Percentiles rank a stretch among this genome's conserved stretches.
Conservation (phyloP, 202 grass and related monocot species). For the Setaria italica region DNA sequence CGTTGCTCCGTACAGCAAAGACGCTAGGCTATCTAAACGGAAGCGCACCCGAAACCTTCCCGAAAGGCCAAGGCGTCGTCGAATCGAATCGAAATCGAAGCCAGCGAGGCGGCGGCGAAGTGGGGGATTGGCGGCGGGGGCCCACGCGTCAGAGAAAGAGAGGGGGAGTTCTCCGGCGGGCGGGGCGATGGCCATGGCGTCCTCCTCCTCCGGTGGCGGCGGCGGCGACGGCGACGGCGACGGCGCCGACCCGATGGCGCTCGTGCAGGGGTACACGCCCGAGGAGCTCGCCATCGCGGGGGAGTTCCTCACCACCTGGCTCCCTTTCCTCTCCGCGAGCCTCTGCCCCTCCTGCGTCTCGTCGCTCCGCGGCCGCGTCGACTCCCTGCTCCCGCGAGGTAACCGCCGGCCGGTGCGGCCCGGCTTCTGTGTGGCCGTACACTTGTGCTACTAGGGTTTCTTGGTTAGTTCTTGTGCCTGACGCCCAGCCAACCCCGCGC, state of each 20-base stretch:
- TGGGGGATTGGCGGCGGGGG: background rate
- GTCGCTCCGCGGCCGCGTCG: constrained; percentile 66
- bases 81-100: background rate
- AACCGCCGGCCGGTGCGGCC: background rate
- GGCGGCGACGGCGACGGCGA: background rate
- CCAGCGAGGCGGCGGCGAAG: background rate
- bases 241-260: constrained; percentile 53
- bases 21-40: background rate
- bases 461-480: background rate
- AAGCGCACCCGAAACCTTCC: constrained; percentile 15
- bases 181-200: constrained; percentile 37
- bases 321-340: constrained; percentile 79
- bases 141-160: constrained; percentile 37
- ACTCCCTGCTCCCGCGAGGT: constrained; percentile 66
- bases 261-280: constrained; percentile 63
- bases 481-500: constrained; percentile 13
- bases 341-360: constrained; percentile 73
- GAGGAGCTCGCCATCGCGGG: constrained; percentile 79
- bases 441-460: constrained; percentile 30
- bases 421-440: background rate
- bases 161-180: background rate
- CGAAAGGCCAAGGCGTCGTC: background rate
- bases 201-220: background rate
- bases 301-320: constrained; percentile 91
- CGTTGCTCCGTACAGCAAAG: background rate